Conservation (phyloP, 2,329 filamentous ascomycete genomes). For the Huntiella moniliformis region DNA sequence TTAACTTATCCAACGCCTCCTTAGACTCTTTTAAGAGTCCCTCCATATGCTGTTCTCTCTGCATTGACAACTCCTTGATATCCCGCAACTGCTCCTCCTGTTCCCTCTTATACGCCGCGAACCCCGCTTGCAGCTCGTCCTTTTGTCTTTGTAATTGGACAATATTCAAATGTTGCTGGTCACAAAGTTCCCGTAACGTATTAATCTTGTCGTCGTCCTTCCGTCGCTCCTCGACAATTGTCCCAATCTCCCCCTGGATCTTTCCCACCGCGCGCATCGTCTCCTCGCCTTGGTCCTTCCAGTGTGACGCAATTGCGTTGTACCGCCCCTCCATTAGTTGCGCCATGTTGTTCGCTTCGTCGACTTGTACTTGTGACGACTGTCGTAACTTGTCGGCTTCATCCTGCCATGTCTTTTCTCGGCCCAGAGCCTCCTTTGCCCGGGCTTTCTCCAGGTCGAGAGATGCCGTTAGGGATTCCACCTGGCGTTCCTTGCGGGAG, state of each 20-base stretch:
- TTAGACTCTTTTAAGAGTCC: constrained; percentile 37
- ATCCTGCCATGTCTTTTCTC: constrained; percentile 42
- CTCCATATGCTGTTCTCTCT: constrained; percentile 43
- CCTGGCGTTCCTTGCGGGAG: constrained; percentile 54
- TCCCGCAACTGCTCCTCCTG: constrained; percentile 41
- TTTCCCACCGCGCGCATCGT: constrained; percentile 32
- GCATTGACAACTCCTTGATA: constrained; percentile 38
- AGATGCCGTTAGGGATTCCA: constrained; percentile 46
- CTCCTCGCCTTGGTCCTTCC: constrained; percentile 46
- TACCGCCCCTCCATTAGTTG: constrained; percentile 52
- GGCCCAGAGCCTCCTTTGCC: constrained; percentile 37
- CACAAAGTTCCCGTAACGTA: constrained; percentile 47
- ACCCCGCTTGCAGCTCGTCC: constrained; percentile 37
- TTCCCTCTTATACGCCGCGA: constrained; percentile 44
- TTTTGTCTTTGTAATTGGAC: constrained; percentile 41
- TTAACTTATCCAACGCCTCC: constrained; percentile 46
- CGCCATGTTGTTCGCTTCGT: constrained; percentile 45
- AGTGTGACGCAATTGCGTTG: constrained; percentile 46
- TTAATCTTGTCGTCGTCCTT: constrained; percentile 44
- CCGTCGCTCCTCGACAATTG: constrained; percentile 34
- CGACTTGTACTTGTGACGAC: constrained; percentile 42
- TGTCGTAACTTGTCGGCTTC: constrained; percentile 43
- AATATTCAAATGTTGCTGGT: constrained; percentile 54
- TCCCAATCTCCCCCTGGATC: constrained; percentile 34
- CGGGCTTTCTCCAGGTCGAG: constrained; percentile 47